Evolutionary conservation across 2,329 filamentous ascomycete species (phyloP).

Genomic region (Dothistroma septosporum): DNA sequence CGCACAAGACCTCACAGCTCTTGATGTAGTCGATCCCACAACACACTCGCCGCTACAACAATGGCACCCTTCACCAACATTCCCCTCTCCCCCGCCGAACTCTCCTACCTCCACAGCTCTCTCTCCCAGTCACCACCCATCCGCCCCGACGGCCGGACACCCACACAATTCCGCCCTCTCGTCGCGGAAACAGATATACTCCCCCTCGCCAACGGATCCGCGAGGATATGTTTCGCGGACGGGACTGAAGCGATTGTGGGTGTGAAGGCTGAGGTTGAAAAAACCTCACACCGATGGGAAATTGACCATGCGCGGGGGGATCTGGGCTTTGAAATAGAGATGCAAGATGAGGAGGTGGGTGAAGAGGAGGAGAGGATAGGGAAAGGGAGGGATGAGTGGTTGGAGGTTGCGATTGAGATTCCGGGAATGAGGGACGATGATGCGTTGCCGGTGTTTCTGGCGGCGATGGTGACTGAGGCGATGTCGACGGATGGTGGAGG

Average conservation of each 20-base stretch:
- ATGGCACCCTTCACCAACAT: slow-evolving; percentile 60
- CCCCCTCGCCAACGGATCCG: slow-evolving; percentile 84
- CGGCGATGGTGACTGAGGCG: slow-evolving; percentile 83
- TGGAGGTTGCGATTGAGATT: slow-evolving; percentile 88
- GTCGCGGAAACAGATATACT: slow-evolving; percentile 87
- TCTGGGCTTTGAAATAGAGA: slow-evolving; percentile 41
- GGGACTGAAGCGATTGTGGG: slow-evolving; percentile 95
- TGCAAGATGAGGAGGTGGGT: slow-evolving; percentile 39
- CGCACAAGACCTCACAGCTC: neutral
- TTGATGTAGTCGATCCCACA: neutral
- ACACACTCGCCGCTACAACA: neutral
- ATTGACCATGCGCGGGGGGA: slow-evolving; percentile 9
- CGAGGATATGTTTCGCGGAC: slow-evolving; percentile 88
- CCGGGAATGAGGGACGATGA: slow-evolving; percentile 90
- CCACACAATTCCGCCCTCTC: slow-evolving; percentile 85
- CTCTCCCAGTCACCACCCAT: slow-evolving; percentile 78
- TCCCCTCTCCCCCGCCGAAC: slow-evolving; percentile 88
- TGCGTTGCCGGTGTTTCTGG: slow-evolving; percentile 77
- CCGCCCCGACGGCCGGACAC: slow-evolving; percentile 77
- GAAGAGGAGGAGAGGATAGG: slow-evolving; percentile 26
- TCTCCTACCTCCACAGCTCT: slow-evolving; percentile 88
- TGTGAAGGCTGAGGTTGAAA: slow-evolving; percentile 90
- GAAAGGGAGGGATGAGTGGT: slow-evolving; percentile 64
- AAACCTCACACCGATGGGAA: slow-evolving; percentile 46
- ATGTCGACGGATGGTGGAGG: slow-evolving; percentile 66